phyloP scores from a whole-genome alignment of 768 basidiomycete genomes.

The Lactarius sp. region DNA sequence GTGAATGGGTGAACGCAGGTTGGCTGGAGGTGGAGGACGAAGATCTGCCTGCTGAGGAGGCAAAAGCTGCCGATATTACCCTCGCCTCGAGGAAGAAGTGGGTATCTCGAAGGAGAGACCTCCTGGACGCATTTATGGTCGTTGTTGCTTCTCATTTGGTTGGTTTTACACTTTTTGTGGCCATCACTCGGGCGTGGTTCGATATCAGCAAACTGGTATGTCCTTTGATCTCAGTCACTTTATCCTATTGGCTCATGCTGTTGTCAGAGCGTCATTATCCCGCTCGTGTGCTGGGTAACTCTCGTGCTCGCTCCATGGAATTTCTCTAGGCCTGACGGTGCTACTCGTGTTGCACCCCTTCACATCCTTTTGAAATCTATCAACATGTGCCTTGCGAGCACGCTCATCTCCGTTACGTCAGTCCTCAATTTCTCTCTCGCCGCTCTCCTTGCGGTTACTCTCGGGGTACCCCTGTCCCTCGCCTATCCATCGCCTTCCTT shows the following conservation, averaged over 20 bases:
- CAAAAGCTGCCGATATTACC: neutral
- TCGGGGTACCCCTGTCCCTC: slow-evolving; percentile 60
- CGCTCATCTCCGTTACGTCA: slow-evolving; percentile 77
- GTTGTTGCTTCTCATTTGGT: slow-evolving; percentile 52
- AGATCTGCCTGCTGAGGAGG: neutral
- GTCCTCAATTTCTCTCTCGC: slow-evolving; percentile 94
- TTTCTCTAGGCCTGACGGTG: slow-evolving; percentile 26
- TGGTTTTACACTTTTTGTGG: slow-evolving; percentile 48
- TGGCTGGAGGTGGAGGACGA: slow-evolving; percentile 38
- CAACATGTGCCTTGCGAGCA: slow-evolving; percentile 79
- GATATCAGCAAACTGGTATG: slow-evolving; percentile 40
- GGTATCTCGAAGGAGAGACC: slow-evolving; percentile 48
- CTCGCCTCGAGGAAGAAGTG: slow-evolving; percentile 31
- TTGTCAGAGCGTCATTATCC: slow-evolving; percentile 8
- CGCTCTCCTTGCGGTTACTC: slow-evolving; percentile 55
- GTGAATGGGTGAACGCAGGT: slow-evolving; percentile 62
- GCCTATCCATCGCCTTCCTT: slow-evolving; percentile 35
- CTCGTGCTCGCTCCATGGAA: slow-evolving; percentile 34
- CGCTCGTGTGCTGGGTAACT: slow-evolving; percentile 1
- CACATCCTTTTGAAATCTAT: slow-evolving; percentile 56
- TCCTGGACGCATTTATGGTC: slow-evolving; percentile 48
- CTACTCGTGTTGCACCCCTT: slow-evolving; percentile 37
- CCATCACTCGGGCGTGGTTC: slow-evolving; percentile 45
- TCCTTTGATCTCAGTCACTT: neutral
- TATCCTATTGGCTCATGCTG: neutral